Base-by-base conservation (phyloP, 352 stramenopile species). In the Saprolegnia diclina region DNA sequence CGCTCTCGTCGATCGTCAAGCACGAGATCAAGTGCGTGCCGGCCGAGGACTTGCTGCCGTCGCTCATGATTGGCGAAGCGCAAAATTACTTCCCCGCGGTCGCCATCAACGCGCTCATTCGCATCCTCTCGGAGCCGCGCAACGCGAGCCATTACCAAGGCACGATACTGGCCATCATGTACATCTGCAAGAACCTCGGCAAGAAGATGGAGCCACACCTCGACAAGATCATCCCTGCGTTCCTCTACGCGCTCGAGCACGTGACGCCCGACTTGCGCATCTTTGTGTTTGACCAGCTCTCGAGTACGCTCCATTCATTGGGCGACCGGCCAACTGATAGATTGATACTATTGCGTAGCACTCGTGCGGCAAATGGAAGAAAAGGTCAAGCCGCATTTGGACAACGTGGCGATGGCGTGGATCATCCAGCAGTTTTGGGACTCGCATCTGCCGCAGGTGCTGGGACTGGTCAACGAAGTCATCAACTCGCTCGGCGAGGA, bases 81-180 rank as follows among this genome's bases (percentile, higher is more conserved):
- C 89, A 94, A 44, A 90, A 97, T 71, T 99, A 98, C 72, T 99
- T 98, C 79, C 95, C 96, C 11, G 97, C 95, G 2, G 95, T 99
- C 11, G 93, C 95, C 18, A 91, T 98, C 29, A 96, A 99, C 71
- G 94, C 96, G 26, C 81, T 99, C 32, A 98, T 98, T 66, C 83
- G 91, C n/a, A 98, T 99, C 61, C 87, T 99, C n/a, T 84, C 96
- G 24, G 96, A 99, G 73, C 82, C 92, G 38, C 95, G 92, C 32
- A 91, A 99, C 50, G 95, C 92, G 26, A 92, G 96, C 21, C 95
- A 99, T 64, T 98, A 99, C 73, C 89, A 97, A 35, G 97, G 96
- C 64, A 97, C 97, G 5, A 98, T 99, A 69, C 96, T 99, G 56
- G 95, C 97, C 21, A 94, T 99, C 57, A 99, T 98, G 85, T 98